Evolutionary conservation across 202 grass and related monocot species (phyloP).

Genomic region (Carex sylvatica): DNA sequence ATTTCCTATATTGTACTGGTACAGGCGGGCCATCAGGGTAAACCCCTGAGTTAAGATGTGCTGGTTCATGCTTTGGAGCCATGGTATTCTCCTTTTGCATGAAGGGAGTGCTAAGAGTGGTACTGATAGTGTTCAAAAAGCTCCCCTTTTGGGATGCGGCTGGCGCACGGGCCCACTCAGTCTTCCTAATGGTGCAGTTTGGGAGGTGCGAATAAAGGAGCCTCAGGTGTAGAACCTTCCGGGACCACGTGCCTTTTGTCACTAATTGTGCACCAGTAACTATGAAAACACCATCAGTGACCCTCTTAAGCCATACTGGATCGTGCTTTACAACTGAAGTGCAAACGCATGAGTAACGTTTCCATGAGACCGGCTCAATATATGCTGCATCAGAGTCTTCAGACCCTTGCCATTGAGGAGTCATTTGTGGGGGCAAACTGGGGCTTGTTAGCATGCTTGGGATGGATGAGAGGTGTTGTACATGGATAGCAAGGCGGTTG

Average conservation of each 20-base stretch:
- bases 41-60: slow-evolving; percentile 85
- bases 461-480: slow-evolving; percentile 87
- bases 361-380: slow-evolving; percentile 84
- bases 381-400: slow-evolving; percentile 62
- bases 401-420: slow-evolving; percentile 70
- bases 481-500: slow-evolving; percentile 90
- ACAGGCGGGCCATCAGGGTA: slow-evolving; percentile 87
- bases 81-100: slow-evolving; percentile 37
- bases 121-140: slow-evolving; percentile 82
- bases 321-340: slow-evolving; percentile 57
- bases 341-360: slow-evolving; percentile 73
- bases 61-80: slow-evolving; percentile 51
- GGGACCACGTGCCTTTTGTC: slow-evolving; percentile 79
- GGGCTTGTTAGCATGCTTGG: slow-evolving; percentile 79
- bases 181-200: slow-evolving; percentile 60
- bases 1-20: slow-evolving; percentile 73
- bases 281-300: slow-evolving; percentile 64
- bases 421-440: slow-evolving; percentile 7
- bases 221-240: slow-evolving; percentile 75
- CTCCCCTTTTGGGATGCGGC: slow-evolving; percentile 79
- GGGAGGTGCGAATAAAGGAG: slow-evolving; percentile 78
- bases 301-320: slow-evolving; percentile 56
- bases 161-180: slow-evolving; percentile 63
- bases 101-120: slow-evolving; percentile 81
- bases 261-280: slow-evolving; percentile 87